Evolutionary conservation across 768 basidiomycete species (phyloP).

Genomic region (Agaricus blazei): DNA sequence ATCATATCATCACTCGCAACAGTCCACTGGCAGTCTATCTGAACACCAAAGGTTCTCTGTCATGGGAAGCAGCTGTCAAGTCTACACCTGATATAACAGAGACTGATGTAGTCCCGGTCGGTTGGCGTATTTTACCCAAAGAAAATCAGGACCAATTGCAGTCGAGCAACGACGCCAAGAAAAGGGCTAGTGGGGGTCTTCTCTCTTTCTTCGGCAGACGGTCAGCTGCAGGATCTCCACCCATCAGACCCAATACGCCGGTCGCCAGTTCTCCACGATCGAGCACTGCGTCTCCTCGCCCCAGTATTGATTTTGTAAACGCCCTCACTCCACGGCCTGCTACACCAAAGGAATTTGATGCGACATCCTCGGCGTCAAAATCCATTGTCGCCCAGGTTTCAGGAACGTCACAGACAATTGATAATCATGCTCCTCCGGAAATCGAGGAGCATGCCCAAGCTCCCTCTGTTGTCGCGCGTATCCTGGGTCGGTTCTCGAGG

Average conservation of each 20-base stretch:
- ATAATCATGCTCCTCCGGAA: not conserved
- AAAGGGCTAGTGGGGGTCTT: slow-evolving; percentile 51
- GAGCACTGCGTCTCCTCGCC: slow-evolving; percentile 9
- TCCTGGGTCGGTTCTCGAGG: slow-evolving; percentile 72
- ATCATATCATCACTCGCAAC: slow-evolving; percentile 42
- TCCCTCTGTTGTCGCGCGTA: slow-evolving; percentile 77
- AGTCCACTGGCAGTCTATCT: slow-evolving; percentile 72
- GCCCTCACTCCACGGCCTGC: not conserved
- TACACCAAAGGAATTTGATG: slow-evolving; percentile 4
- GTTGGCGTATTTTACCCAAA: slow-evolving; percentile 69
- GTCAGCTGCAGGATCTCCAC: slow-evolving; percentile 7
- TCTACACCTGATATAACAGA: slow-evolving; percentile 38
- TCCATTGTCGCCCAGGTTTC: slow-evolving; percentile 3
- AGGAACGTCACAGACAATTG: not conserved
- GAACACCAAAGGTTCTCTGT: slow-evolving; percentile 64
- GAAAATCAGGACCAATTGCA: slow-evolving; percentile 30
- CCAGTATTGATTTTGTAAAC: slow-evolving; percentile 4
- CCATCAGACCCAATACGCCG: slow-evolving; percentile 12
- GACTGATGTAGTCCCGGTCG: slow-evolving; percentile 59
- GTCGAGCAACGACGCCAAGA: slow-evolving; percentile 34
- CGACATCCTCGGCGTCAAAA: not conserved
- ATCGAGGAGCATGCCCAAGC: slow-evolving; percentile 24
- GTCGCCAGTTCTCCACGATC: slow-evolving; percentile 18
- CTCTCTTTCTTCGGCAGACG: slow-evolving; percentile 69
- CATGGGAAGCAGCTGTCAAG: slow-evolving; percentile 72